Percentiles rank a stretch among this genome's conserved stretches.
These are phyloP conservation scores for Mycena rebaudengoi DNA, from an alignment of 768 basidiomycete species.

Conservation along the genomic window DNA sequence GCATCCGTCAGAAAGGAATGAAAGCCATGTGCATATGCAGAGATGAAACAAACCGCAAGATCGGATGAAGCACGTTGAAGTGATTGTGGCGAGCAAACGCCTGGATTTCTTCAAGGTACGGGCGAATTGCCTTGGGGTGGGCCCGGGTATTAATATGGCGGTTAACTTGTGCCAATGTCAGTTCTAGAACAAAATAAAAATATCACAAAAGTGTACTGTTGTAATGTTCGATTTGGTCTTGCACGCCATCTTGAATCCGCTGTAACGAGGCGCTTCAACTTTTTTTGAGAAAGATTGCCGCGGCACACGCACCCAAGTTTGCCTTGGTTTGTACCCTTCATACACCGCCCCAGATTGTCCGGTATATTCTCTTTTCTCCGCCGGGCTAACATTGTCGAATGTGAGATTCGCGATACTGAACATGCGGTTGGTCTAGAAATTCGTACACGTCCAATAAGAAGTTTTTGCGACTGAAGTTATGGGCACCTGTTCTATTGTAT, in stretches of 20 bases:
- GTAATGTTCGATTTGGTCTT: constrained; percentile 56
- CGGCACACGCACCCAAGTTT: constrained; percentile 55
- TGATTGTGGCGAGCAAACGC: constrained; percentile 48
- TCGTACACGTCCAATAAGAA: neutral
- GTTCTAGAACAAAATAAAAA: neutral
- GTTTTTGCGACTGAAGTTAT: neutral
- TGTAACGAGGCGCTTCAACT: too few species aligned
- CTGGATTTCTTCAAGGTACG: constrained; percentile 45
- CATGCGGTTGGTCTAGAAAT: constrained; percentile 48
- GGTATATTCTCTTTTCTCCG: constrained; percentile 52
- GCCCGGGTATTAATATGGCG: constrained; percentile 39
- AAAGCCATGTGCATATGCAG: neutral
- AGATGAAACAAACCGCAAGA: constrained; percentile 39
- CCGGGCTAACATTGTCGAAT: constrained; percentile 47
- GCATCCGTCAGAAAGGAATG: neutral
- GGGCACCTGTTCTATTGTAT: constrained; percentile 49
- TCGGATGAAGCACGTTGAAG: constrained; percentile 43
- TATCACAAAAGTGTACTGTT: constrained; percentile 44
- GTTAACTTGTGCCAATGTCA: constrained; percentile 36
- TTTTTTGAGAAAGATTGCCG: too few species aligned
- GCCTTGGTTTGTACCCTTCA: constrained; percentile 61
- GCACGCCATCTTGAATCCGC: constrained; percentile 51
- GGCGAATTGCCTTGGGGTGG: constrained; percentile 47
- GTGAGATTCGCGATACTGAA: constrained; percentile 58
- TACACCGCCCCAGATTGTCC: constrained; percentile 54